Evolutionary conservation across 768 basidiomycete genomes (phyloP), one percentile per base, ranked within the genome.

Genomic region (Phlegmacium glaucopus): DNA sequence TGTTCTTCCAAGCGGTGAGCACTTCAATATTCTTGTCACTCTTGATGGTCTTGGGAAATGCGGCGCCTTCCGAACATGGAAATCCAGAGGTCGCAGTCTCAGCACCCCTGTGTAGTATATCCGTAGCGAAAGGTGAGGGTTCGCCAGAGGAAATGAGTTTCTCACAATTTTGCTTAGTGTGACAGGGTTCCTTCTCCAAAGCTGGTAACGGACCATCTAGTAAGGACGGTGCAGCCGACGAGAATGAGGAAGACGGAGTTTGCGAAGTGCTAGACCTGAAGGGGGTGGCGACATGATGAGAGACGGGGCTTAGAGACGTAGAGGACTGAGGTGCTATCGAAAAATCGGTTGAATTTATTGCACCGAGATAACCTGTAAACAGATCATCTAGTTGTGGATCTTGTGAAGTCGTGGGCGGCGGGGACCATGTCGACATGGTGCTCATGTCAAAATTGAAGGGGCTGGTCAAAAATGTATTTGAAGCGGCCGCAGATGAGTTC

Each of bases 21-120:
- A 91, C 83, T 62, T 90, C 86, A 10, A 91, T 67, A 52, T 91
- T 90, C 49, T 80, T 72, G 39, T 86, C 84, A 58, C 75, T 87
- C 67, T 83, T 77, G 52, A 75, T 64, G 12, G 84, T 87, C 70
- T 77, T 6, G 87, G 87, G 60, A 90, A 82, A 75, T 8, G 81
- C 83, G 47, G 78, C 71, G 62, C 88, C 22, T 22, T 22, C 22
- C 22, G 22, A 22, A 22, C 22, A 22, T 22, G 22, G 22, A 22
- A 22, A 5, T 22, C 22, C 22, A 5, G 22, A 3, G 22, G 22
- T 22, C 22, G 22, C 22, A 5, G 22, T 22, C n/a, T n/a, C n/a
- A n/a, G n/a, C n/a, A n/a, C n/a, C n/a, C 22, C 22, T 22, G 22
- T 22, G 22, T 5, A 22, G 22, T 22, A 22, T 5, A 22, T 5